phyloP scores from a whole-genome alignment of 257 asterid species.

The Mentha longifolia region DNA sequence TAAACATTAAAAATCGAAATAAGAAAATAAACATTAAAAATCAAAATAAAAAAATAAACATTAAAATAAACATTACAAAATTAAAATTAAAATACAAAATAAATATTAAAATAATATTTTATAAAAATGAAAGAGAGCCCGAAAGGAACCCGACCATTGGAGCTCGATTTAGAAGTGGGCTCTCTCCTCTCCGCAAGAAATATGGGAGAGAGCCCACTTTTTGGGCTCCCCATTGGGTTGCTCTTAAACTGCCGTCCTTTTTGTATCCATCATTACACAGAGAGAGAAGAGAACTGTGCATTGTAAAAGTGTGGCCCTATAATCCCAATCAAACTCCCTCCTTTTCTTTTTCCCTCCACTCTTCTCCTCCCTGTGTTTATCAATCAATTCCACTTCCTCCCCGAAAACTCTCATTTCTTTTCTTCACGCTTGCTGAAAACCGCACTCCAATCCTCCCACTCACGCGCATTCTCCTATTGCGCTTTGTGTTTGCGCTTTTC shows the following conservation, averaged over 20 bases:
- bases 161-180: no score
- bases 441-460: slow-evolving; percentile 21
- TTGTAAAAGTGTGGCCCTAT: slow-evolving; percentile 20
- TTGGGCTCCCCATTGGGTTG: no score
- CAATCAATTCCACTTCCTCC: slow-evolving; percentile 18
- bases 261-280: slow-evolving; percentile 29
- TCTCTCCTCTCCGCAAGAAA: no score
- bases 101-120: no score
- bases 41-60: no score
- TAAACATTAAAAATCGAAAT: no score
- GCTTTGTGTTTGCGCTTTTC: slow-evolving; percentile 40
- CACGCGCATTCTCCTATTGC: slow-evolving; percentile 26
- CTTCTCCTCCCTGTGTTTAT: slow-evolving; percentile 22
- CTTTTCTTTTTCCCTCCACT: slow-evolving; percentile 37
- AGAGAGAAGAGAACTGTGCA: slow-evolving; percentile 25
- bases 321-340: slow-evolving; percentile 25
- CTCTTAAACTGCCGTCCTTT: slow-evolving; percentile 15
- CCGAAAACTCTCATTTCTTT: not conserved
- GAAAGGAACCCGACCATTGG: no score
- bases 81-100: no score
- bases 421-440: slow-evolving; percentile 32
- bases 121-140: no score
- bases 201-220: no score
- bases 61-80: no score
- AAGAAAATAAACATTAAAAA: no score